Conservation (phyloP, 1,284 basidiomycete species). For the Papiliotrema terrestris region DNA sequence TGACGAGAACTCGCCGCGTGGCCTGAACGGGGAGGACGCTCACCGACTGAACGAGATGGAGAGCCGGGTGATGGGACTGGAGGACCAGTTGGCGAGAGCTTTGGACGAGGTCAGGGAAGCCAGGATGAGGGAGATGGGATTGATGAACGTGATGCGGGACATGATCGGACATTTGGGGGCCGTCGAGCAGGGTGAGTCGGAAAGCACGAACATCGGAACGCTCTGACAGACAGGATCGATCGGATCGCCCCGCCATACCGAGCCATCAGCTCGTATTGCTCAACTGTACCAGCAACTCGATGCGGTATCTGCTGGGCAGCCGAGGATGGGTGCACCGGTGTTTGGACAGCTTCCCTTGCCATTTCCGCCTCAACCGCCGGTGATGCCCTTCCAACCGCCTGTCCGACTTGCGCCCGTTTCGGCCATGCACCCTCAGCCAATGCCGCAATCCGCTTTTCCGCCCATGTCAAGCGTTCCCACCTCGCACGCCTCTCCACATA, state of each 20-base stretch:
- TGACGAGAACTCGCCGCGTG: conserved; percentile 34
- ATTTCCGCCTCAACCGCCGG: background rate
- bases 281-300: conserved; percentile 24
- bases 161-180: conserved; percentile 31
- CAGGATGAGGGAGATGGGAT: conserved; percentile 26
- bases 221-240: background rate
- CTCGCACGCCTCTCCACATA: conserved; percentile 5
- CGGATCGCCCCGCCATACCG: conserved; percentile 10
- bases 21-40: conserved; percentile 26
- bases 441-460: background rate
- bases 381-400: background rate
- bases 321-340: background rate
- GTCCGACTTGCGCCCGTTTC: background rate
- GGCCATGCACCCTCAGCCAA: background rate
- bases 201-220: background rate
- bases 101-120: conserved; percentile 30
- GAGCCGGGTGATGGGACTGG: conserved; percentile 29
- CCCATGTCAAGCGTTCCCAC: background rate
- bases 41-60: conserved; percentile 36
- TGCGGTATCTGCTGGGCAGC: conserved; percentile 7
- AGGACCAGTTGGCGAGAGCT: conserved; percentile 31
- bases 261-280: conserved; percentile 21
- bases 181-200: conserved; percentile 34
- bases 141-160: conserved; percentile 33
- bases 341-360: background rate